A percentile compares a stretch with the other conserved stretches of the same genome.
These are phyloP conservation scores for Dryas drummondii DNA, from an alignment of 306 rosid species.

Conservation along the genomic window DNA sequence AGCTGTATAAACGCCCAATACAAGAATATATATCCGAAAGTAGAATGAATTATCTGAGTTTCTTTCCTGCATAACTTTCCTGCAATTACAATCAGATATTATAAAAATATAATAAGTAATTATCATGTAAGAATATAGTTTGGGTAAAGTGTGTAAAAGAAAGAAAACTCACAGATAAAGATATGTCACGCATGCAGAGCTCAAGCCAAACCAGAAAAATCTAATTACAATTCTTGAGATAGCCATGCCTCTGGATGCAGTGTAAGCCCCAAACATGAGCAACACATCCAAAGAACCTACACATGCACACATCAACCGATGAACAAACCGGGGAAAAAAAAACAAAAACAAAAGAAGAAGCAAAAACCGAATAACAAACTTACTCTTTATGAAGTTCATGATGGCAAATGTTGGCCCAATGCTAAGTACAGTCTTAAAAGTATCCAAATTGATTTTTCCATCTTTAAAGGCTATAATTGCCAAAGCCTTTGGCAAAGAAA, in stretches of 20 bases:
- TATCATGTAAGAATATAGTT: slow-evolving; percentile 7
- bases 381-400: slow-evolving; percentile 87
- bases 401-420: slow-evolving; percentile 85
- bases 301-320: slow-evolving; percentile 16
- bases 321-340: slow-evolving; percentile 9
- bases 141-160: neutral
- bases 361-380: slow-evolving; percentile 24
- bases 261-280: slow-evolving; percentile 94
- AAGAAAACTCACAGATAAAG: slow-evolving; percentile 67
- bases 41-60: slow-evolving; percentile 69
- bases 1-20: slow-evolving; percentile 80
- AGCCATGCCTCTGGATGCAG: slow-evolving; percentile 96
- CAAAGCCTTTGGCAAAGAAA: slow-evolving; percentile 58
- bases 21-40: slow-evolving; percentile 86
- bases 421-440: slow-evolving; percentile 75
- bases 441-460: slow-evolving; percentile 51
- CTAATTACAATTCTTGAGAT: slow-evolving; percentile 88
- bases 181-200: slow-evolving; percentile 68
- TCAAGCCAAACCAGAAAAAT: slow-evolving; percentile 89
- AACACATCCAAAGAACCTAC: slow-evolving; percentile 79
- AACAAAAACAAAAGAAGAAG: neutral
- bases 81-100: slow-evolving; percentile 33
- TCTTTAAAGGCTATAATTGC: slow-evolving; percentile 77
- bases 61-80: slow-evolving; percentile 95
- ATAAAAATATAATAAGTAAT: neutral